A percentile compares a stretch with the other conserved stretches of the same genome.
Conservation (phyloP, 768 basidiomycete species). For the Boletus reticulatus region DNA sequence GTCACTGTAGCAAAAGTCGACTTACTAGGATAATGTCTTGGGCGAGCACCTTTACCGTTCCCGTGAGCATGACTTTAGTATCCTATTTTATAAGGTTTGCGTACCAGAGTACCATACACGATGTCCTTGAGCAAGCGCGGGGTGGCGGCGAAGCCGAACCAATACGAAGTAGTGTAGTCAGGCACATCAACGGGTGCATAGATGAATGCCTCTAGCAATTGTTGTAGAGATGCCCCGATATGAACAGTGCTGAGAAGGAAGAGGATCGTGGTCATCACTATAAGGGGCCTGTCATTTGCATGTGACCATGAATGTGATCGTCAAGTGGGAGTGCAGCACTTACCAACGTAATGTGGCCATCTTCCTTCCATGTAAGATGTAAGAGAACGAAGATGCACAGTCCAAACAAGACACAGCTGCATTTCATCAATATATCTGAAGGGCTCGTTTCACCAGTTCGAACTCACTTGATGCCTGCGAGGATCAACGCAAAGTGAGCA, state of each 20-base stretch:
- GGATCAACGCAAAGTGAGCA: background rate
- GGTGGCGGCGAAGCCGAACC: background rate
- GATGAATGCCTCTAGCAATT: background rate
- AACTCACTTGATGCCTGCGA: background rate
- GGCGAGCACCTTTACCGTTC: background rate
- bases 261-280: background rate
- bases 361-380: background rate
- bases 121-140: background rate
- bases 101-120: background rate
- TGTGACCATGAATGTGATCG: background rate
- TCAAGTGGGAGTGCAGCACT: background rate
- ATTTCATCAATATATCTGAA: background rate
- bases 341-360: background rate
- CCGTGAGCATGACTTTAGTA: background rate
- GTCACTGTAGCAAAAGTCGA: background rate
- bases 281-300: background rate
- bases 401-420: background rate
- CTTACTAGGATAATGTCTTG: background rate
- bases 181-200: background rate
- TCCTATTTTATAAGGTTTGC: background rate
- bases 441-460: background rate
- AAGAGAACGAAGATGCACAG: background rate
- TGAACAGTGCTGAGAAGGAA: background rate
- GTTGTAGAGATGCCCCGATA: background rate
- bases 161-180: background rate